Percentiles rank a stretch among this genome's conserved stretches.
Evolutionary conservation across 179 eudicot genomes (phyloP).

Genomic region (Dionaea muscipula): DNA sequence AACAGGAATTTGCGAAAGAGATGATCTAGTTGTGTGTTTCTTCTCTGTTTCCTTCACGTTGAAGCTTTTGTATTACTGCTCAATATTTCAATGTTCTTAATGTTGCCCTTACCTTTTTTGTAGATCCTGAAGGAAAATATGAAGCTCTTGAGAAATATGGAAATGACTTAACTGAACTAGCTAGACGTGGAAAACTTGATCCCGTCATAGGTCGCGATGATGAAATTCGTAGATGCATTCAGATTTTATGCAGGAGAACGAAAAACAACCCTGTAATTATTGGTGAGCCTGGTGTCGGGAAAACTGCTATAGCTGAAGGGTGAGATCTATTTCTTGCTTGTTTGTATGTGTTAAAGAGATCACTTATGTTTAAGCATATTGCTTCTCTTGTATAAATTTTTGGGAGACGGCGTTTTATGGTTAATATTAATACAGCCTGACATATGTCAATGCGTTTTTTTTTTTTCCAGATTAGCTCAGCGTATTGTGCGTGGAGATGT

Average conservation of each 20-base stretch:
- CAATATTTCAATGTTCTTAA: constrained; percentile 1
- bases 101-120: constrained; percentile 5
- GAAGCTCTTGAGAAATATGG: constrained; percentile 94
- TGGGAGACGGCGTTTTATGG: neutral
- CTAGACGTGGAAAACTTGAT: constrained; percentile 90
- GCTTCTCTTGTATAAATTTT: no score
- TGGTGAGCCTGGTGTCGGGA: constrained; percentile 99
- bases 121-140: constrained; percentile 93
- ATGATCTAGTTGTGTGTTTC: no score
- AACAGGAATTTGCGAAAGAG: no score
- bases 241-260: constrained; percentile 79
- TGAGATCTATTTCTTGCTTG: constrained; percentile 17
- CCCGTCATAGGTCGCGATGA: constrained; percentile 98
- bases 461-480: constrained; percentile 77
- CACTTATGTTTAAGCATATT: no score
- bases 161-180: constrained; percentile 85
- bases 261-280: constrained; percentile 97
- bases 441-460: neutral
- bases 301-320: constrained; percentile 99
- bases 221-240: constrained; percentile 95
- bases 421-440: neutral
- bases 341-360: neutral
- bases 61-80: neutral
- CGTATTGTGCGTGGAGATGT: constrained; percentile 98
- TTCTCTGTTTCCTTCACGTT: no score